phyloP scores from a whole-genome alignment of 768 basidiomycete species.

The Pleurotus eryngii region DNA sequence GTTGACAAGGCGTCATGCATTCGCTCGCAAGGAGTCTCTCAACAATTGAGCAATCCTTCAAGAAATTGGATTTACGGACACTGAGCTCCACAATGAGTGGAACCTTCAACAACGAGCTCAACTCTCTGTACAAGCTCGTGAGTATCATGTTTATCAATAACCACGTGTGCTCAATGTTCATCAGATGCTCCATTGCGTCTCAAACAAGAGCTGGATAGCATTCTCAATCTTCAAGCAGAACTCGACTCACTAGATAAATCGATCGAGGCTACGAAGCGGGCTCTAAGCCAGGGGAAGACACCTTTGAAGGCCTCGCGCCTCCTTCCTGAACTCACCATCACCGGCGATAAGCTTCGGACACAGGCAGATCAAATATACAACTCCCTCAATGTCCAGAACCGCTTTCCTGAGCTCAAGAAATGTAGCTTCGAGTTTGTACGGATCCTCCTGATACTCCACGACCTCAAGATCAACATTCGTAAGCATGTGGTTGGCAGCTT shows the following conservation, averaged over 20 bases:
- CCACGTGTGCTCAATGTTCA: not conserved
- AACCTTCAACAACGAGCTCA: constrained; percentile 25
- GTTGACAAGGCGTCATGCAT: constrained; percentile 19
- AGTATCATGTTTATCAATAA: constrained; percentile 10
- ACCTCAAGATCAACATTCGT: constrained; percentile 37
- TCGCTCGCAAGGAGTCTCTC: constrained; percentile 13
- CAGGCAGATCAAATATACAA: constrained; percentile 29
- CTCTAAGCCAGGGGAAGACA: constrained; percentile 7
- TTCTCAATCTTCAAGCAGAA: constrained; percentile 26
- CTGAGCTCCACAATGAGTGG: constrained; percentile 32
- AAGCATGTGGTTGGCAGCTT: constrained; percentile 30
- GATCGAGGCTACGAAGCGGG: constrained; percentile 10
- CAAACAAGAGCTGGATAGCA: constrained; percentile 28
- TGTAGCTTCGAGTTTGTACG: constrained; percentile 22
- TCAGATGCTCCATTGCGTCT: constrained; percentile 24
- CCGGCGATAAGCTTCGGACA: constrained; percentile 16
- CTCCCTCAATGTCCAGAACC: constrained; percentile 29
- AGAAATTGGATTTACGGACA: no score
- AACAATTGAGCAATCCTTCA: not conserved
- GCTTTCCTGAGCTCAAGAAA: constrained; percentile 28
- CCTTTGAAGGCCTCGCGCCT: constrained; percentile 6
- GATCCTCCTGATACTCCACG: constrained; percentile 28
- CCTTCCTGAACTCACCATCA: constrained; percentile 17
- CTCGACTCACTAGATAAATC: constrained; percentile 20
- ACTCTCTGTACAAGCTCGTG: constrained; percentile 23